phyloP scores from a whole-genome alignment of 169 alveolate species.

The Plasmodium inui region DNA sequence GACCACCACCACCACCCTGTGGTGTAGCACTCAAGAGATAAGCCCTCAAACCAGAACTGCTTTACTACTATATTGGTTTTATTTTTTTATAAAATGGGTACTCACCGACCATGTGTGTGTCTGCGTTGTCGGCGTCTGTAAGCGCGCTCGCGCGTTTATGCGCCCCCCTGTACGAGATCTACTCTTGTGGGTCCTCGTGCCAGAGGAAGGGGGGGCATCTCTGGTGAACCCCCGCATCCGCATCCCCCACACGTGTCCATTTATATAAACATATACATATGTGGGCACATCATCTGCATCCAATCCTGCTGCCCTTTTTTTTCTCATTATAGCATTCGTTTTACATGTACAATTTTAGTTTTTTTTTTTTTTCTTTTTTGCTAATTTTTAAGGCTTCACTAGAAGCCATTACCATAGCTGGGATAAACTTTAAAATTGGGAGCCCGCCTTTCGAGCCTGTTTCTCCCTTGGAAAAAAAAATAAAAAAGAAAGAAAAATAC shows the following conservation, averaged over 20 bases:
- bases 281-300: not conserved
- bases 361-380: conserved; percentile 31
- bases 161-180: not conserved
- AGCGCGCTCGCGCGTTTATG: not conserved
- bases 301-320: conserved; percentile 21
- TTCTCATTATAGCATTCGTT: conserved; percentile 75
- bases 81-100: conserved; percentile 10
- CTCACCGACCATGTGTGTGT: not conserved
- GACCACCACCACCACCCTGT: not conserved
- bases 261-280: conserved; percentile 71
- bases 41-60: not conserved
- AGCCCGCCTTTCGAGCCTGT: not conserved
- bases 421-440: not conserved
- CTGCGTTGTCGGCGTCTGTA: not conserved
- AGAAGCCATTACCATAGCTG: conserved; percentile 83
- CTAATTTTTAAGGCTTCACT: conserved; percentile 85
- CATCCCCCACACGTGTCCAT: conserved; percentile 13
- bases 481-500: not conserved
- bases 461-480: not conserved
- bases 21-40: not conserved
- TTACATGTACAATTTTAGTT: conserved; percentile 63
- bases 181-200: not conserved
- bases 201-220: not conserved
- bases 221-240: conserved; percentile 46
- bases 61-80: not conserved